These are phyloP conservation scores for Sutorius australiensis DNA, from an alignment of 768 basidiomycete species.

Conservation along the genomic window DNA sequence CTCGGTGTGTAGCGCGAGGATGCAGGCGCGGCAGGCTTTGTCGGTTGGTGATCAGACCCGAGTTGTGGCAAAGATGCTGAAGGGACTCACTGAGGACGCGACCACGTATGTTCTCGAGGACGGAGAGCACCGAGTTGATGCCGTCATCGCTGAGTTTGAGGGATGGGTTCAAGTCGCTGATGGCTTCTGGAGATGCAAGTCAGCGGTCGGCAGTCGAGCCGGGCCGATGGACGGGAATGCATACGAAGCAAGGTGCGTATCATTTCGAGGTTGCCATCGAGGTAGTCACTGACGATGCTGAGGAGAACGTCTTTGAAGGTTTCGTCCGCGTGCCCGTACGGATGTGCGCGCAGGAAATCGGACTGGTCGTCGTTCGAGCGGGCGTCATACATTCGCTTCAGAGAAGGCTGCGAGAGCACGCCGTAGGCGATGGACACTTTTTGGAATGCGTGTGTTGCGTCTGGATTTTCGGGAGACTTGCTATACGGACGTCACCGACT, in stretches of 20 bases:
- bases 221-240: constrained; percentile 21
- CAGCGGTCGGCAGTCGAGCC: neutral
- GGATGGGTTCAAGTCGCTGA: constrained; percentile 78
- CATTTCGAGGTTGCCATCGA: constrained; percentile 86
- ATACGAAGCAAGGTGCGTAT: constrained; percentile 70
- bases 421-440: constrained; percentile 82
- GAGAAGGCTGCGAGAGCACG: constrained; percentile 69
- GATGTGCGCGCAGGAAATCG: constrained; percentile 52
- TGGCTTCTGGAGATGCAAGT: constrained; percentile 47
- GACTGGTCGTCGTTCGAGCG: constrained; percentile 39
- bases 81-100: constrained; percentile 58
- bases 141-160: constrained; percentile 75
- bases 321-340: constrained; percentile 64
- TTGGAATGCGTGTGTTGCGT: constrained; percentile 82
- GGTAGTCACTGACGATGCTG: constrained; percentile 73
- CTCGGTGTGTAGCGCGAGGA: constrained; percentile 68
- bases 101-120: constrained; percentile 67
- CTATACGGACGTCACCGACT: constrained; percentile 35
- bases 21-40: constrained; percentile 71
- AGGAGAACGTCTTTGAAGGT: constrained; percentile 73
- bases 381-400: constrained; percentile 65
- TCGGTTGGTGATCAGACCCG: neutral
- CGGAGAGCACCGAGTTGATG: constrained; percentile 68
- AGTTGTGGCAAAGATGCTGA: neutral
- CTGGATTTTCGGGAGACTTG: constrained; percentile 71